Base-by-base conservation (phyloP, 202 grass and related monocot genomes). In the Schoenoplectus tabernaemontani region DNA sequence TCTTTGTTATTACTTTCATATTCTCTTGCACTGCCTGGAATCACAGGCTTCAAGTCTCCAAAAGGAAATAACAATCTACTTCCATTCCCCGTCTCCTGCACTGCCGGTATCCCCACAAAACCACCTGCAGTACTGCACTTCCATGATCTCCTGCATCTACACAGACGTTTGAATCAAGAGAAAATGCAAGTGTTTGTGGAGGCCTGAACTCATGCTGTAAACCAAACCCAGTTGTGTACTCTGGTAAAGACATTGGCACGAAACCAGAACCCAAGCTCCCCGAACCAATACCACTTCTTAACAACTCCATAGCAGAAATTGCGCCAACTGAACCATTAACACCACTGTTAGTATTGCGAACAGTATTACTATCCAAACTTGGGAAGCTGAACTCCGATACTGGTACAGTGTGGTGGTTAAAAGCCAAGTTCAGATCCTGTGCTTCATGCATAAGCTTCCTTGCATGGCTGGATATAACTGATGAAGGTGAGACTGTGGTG, bases 291-390 rank as follows among this genome's bases (percentile, higher is more conserved):
- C 88, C 87, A 84, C 91, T 93, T 79, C 93, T 90, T 9, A 97
- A 86, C 32, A 97, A 87, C 84, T 97, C 93, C 93, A 97, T 97
- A 15, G 93, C 91, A 59, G 93, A 97, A 61, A 97, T 84, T 22
- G 90, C 57, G 47, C 90, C 82, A 24, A 93, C 80, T n/a, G 57
- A 51, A 58, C 82, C 85, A 79, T 76, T 50, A 48, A 53, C 24
- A 69, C 83, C 42, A 67, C 39, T 65, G 1, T 70, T 84, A 7
- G 59, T 82, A 57, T 82, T 84, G 82, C 86, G 80, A 77, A 89
- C 26, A 77, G 28, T 90, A 78, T 83, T 91, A 86, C 88, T 93
- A 74, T 97, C 91, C 39, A 94, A 79, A 78, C 81, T 91, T 8
- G 91, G 87, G 76, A 97, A 97, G 66, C 73, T 64, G 82, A 91